Base-by-base conservation (phyloP, 768 basidiomycete species). In the Tulasnella sp. region DNA sequence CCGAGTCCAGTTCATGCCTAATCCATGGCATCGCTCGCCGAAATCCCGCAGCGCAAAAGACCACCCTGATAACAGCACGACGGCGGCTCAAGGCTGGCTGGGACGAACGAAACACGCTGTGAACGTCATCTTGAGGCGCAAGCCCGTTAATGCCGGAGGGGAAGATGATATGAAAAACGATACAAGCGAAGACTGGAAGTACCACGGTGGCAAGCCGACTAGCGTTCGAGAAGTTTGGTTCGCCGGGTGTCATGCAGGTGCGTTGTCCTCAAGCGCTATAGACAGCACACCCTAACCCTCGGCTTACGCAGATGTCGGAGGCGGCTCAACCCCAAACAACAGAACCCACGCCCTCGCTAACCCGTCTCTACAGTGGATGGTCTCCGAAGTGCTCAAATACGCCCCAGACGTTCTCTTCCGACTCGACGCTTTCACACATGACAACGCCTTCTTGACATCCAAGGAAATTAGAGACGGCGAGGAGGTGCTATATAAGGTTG, bases 331-430 rank as follows among this genome's bases (percentile, higher is more conserved):
- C 5, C 44, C 31, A 20, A 80, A 82, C 72, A 41, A 77, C 46
- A 37, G 37, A 1, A 28, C 24, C 24, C 60, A 82, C 76, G 54
- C 73, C 20, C 64, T 80, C 37, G 79, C 79, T 11, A 75, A 76
- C 58, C 79, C 81, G 18, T 81, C 82, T 22, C 79, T 83, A 1
- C 31, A 72, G 22, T 83, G 82, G 82, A 83, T 83, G 82, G 72
- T 83, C 76, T 37, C 80, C 16, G 79, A 82, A 75, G 77, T 81
- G 6, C 41, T 83, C 58, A 34, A 42, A 18, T 1, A 82, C 42
- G 46, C 16, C 2, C 76, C 54, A 28, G 3, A 24, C 3, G 22
- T 76, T 7, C 54, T 50, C 24, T 76, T 76, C 76, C 46, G 54
- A 28, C 48, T 48, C 46, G 54, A 76, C 48, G 76, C 76, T 2